Base-by-base conservation (phyloP, 352 stramenopile genomes). In the Globisporangium cylindrosporum region DNA sequence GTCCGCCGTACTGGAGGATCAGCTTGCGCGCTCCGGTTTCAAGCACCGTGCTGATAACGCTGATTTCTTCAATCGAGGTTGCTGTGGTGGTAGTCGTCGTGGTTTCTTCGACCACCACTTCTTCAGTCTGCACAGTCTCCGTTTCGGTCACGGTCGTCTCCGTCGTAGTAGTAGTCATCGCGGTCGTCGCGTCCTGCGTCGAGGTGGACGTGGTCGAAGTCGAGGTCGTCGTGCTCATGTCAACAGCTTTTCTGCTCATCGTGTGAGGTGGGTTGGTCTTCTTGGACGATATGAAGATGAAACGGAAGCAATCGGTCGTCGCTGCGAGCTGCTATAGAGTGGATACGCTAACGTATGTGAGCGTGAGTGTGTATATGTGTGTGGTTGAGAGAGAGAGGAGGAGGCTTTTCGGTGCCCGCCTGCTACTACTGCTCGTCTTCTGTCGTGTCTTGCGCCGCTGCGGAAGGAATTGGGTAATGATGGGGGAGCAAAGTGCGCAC, bases 1-100 rank as follows among this genome's bases (percentile, higher is more conserved):
- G 88, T 64, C 88, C 88, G 67, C 83, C 82, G 69, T 91, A 94
- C 71, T 91, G 73, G 22, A 80, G 68, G 27, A 90, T 73, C 46
- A 81, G 66, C 64, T 71, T 77, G 59, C 67, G 67, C 64, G 64
- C 60, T 54, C 69, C 60, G 24, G 32, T 20, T 46, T 46, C 38
- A 12, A 46, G 38, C 12, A 12, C 38, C 38, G 38, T 20, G 38
- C 41, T 12, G 41, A n/a, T 12, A 48, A n/a, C 41, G 41, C 41
- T 48, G 41, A 8, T 20, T 48, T 48, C 15, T 48, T 48, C 15
- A n/a, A 14, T 48, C 41, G 41, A 48, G 10, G 41, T 48, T 5
- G 41, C 41, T 48, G 41, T 48, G 41, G 14, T 48, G 41, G 41
- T 48, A 3, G 41, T 48, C 12, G 41, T 48, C 15, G 41, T 48